phyloP scores from a whole-genome alignment of 2,329 filamentous ascomycete species.

The Mycocentrospora acerina region DNA sequence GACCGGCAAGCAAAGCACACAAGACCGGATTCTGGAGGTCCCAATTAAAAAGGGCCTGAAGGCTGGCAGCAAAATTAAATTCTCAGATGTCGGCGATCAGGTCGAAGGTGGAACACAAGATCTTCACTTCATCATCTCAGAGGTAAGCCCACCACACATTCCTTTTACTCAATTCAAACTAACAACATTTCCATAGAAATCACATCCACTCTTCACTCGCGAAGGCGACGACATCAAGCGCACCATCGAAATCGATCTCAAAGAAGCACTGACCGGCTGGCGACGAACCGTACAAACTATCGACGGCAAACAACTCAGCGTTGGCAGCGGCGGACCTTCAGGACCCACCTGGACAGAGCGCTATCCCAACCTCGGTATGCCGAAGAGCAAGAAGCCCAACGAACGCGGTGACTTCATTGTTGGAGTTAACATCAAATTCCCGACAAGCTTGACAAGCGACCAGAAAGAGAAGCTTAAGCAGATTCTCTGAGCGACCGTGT shows the following conservation, averaged over 20 bases:
- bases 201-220: constrained; percentile 79
- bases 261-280: constrained; percentile 95
- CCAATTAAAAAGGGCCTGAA: constrained; percentile 95
- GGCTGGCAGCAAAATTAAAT: constrained; percentile 98
- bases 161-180: background rate
- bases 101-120: constrained; percentile 96
- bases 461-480: constrained; percentile 83
- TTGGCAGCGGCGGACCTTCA: constrained; percentile 82
- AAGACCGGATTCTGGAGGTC: constrained; percentile 89
- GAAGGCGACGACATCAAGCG: constrained; percentile 85
- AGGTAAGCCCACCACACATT: constrained; percentile 61
- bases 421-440: constrained; percentile 91
- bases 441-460: constrained; percentile 68
- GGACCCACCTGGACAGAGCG: constrained; percentile 78
- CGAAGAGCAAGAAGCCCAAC: constrained; percentile 82
- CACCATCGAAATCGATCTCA: constrained; percentile 78
- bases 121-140: constrained; percentile 89
- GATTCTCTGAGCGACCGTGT: constrained; percentile 57
- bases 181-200: constrained; percentile 63
- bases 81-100: constrained; percentile 95
- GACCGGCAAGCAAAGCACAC: constrained; percentile 78
- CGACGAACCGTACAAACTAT: constrained; percentile 88
- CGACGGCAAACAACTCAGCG: constrained; percentile 79
- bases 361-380: constrained; percentile 90
- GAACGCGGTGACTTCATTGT: constrained; percentile 86